These are phyloP conservation scores for Monosporozyma unispora DNA, from an alignment of 805 yeast species.

Conservation along the genomic window DNA sequence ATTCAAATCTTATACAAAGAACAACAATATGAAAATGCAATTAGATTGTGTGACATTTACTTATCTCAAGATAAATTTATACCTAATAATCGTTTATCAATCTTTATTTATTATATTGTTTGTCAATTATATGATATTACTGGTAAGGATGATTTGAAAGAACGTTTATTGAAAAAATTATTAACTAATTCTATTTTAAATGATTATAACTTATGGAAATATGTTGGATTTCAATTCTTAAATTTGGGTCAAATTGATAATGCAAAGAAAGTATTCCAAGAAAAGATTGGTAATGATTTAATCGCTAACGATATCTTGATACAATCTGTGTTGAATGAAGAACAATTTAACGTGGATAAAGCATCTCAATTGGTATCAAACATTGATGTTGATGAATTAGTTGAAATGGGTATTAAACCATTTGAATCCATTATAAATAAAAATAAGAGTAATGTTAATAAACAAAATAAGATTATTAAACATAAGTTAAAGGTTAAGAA, in stretches of 20 bases:
- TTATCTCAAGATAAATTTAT: constrained; percentile 9
- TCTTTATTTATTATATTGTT: constrained; percentile 14
- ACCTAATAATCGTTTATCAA: not conserved
- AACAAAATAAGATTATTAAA: constrained; percentile 13
- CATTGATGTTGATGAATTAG: constrained; percentile 18
- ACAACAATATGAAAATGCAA: constrained; percentile 25
- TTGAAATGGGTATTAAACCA: constrained; percentile 14
- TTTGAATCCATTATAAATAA: constrained; percentile 10
- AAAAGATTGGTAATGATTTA: constrained; percentile 4
- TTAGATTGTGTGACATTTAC: constrained; percentile 19
- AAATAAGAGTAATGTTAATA: not conserved
- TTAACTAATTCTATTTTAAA: not conserved
- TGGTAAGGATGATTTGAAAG: constrained; percentile 17
- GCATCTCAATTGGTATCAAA: constrained; percentile 13
- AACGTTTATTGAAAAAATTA: constrained; percentile 13
- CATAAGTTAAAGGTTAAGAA: constrained; percentile 25
- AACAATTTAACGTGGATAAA: constrained; percentile 8
- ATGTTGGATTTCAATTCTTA: constrained; percentile 22
- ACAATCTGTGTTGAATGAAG: constrained; percentile 7
- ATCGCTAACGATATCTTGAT: constrained; percentile 10
- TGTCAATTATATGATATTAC: constrained; percentile 20
- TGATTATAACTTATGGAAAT: constrained; percentile 21
- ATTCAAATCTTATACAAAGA: constrained; percentile 23
- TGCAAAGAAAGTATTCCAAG: constrained; percentile 13
- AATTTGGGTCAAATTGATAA: constrained; percentile 12